Base-by-base conservation (phyloP, 2,329 filamentous ascomycete species). In the Cadophora gregata region DNA sequence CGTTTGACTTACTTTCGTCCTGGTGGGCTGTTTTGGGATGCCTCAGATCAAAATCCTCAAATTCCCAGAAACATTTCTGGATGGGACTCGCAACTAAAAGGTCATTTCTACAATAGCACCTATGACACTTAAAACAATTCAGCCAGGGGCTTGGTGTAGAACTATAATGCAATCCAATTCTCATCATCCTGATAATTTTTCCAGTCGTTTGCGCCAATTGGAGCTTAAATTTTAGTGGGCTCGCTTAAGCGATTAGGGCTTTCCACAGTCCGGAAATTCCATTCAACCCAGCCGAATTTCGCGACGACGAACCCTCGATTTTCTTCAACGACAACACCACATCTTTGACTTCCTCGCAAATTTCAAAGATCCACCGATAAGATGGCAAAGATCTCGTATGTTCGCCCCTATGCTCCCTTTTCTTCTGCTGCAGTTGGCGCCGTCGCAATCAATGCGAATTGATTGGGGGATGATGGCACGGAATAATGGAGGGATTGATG, bases 381-480 rank as follows among this genome's bases (percentile, higher is more conserved):
- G 86, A 88, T 88, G 86, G 86, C 85, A 81, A 88, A 88, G 82
- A 77, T 84, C 75, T 87, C 85, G 86, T 88, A 84, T 83, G 86
- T 87, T 59, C 67, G 9, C 51, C 58, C 66, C 64, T 63, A 73
- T 67, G n/a, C 21, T 42, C n/a, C 19, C 19, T n/a, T 1, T 29
- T 31, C 19, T 33, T 33, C 51, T 24, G 51, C 5, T 56, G 51
- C 31, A 6, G 31, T 10, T n/a, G 42, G 5, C 8, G 42, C 21
- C 19, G 42, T 36, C 16, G 16, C 12, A 51, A 55, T 59, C 4
- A 14, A 33, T 50, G 25, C 6, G 48, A 24, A 55, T 60, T 59
- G 48, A 62, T 38, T 14, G 14, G 42, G 33, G 53, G 16, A 45
- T 33, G 53, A 24, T 10, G n/a, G 31, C 16, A 5, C 3, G 14